A percentile compares a stretch with the other conserved stretches of the same genome.
Evolutionary conservation across 1,139 yeast species (phyloP).

Genomic region (Nakaseomyces glabratus): DNA sequence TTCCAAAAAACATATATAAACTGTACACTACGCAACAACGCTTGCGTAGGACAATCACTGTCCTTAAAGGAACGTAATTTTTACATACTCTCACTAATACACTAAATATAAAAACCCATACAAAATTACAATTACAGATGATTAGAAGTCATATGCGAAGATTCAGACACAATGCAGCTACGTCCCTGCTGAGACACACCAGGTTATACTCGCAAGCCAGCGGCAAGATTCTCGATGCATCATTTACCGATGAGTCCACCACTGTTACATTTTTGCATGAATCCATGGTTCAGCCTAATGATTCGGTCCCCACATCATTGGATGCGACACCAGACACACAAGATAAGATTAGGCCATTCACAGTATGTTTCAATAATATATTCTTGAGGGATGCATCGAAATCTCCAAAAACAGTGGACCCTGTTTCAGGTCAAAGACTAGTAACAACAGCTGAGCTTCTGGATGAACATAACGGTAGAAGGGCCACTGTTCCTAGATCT

Average conservation of each 20-base stretch:
- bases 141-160: too few species aligned
- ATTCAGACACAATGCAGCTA: too few species aligned
- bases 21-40: too few species aligned
- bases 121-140: too few species aligned
- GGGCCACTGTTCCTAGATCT: conserved; percentile 26
- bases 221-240: conserved; percentile 5
- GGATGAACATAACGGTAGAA: conserved; percentile 26
- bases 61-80: too few species aligned
- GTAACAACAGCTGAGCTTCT: conserved; percentile 50
- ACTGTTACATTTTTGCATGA: conserved; percentile 6
- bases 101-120: too few species aligned
- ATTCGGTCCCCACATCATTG: not conserved
- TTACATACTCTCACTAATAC: too few species aligned
- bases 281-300: not conserved
- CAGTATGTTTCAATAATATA: conserved; percentile 42
- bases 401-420: conserved; percentile 44
- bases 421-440: conserved; percentile 49
- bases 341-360: conserved; percentile 15
- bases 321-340: conserved; percentile 1
- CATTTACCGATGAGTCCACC: conserved; percentile 6
- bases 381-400: conserved; percentile 61
- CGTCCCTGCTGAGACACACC: not conserved
- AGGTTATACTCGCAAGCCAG: not conserved
- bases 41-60: too few species aligned
- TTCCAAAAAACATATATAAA: too few species aligned